Percentiles rank a stretch among this genome's conserved stretches.
These are phyloP conservation scores for Salix caprea DNA, from an alignment of 345 rosid species.

Conservation along the genomic window DNA sequence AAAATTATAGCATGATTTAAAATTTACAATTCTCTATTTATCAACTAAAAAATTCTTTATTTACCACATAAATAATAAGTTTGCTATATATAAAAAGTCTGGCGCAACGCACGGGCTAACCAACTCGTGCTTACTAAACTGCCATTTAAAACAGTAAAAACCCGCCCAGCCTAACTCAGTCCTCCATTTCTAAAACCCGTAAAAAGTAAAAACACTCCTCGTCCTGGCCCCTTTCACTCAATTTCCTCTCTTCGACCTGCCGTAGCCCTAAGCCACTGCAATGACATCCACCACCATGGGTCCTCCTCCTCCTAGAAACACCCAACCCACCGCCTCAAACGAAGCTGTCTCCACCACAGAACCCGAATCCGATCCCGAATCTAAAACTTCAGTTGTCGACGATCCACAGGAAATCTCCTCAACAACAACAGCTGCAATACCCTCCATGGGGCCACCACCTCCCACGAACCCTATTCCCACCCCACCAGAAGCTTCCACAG, in stretches of 20 bases:
- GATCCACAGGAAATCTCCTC: background rate
- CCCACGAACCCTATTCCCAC: slow-evolving; percentile 32
- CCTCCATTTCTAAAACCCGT: no score
- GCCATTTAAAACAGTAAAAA: no score
- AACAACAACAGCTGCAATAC: no score
- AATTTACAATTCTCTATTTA: no score
- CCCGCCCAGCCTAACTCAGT: no score
- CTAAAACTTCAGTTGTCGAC: background rate
- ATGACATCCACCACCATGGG: slow-evolving; percentile 29
- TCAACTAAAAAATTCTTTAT: no score
- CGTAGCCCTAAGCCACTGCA: background rate
- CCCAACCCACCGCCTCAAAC: slow-evolving; percentile 7
- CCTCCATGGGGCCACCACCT: slow-evolving; percentile 58
- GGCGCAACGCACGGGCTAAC: no score
- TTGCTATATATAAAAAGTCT: no score
- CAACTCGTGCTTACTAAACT: no score
- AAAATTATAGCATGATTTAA: no score
- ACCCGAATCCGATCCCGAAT: background rate
- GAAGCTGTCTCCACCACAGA: slow-evolving; percentile 13
- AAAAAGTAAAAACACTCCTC: background rate
- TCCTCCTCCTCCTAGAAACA: slow-evolving; percentile 27
- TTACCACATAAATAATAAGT: no score
- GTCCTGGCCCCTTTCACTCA: background rate
- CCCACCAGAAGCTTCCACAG: background rate
- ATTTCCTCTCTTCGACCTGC: background rate